A percentile compares a stretch with the other conserved stretches of the same genome.
phyloP scores from a whole-genome alignment of 2,329 filamentous ascomycete species.

The Colletotrichum truncatum region DNA sequence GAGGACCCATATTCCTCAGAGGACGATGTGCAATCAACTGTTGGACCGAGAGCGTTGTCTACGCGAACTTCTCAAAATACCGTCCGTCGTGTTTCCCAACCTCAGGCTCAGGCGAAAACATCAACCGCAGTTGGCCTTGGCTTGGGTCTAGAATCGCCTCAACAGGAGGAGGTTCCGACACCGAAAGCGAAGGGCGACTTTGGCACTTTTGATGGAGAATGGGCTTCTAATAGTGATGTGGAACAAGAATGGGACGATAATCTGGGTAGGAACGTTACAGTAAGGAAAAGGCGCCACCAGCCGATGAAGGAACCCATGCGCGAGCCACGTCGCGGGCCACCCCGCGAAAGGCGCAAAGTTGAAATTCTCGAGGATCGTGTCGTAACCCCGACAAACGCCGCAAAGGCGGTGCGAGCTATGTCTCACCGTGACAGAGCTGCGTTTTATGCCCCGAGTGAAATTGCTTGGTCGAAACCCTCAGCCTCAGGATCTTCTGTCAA shows the following conservation, averaged over 20 bases:
- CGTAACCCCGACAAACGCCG: slow-evolving; percentile 60
- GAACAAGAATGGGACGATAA: slow-evolving; percentile 66
- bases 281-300: slow-evolving; percentile 53
- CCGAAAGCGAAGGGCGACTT: slow-evolving; percentile 59
- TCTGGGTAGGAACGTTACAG: slow-evolving; percentile 61
- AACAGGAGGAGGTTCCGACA: slow-evolving; percentile 46
- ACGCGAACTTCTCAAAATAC: slow-evolving; percentile 54
- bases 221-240: slow-evolving; percentile 57
- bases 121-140: slow-evolving; percentile 19
- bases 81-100: slow-evolving; percentile 48
- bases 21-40: slow-evolving; percentile 55
- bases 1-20: slow-evolving; percentile 72
- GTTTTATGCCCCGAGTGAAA: slow-evolving; percentile 46
- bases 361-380: slow-evolving; percentile 58
- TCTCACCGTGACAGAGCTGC: slow-evolving; percentile 53
- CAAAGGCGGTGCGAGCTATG: slow-evolving; percentile 57
- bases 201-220: slow-evolving; percentile 67
- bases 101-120: slow-evolving; percentile 35
- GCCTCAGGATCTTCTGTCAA: slow-evolving; percentile 50
- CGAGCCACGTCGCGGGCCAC: slow-evolving; percentile 22
- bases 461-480: slow-evolving; percentile 40
- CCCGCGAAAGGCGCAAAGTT: slow-evolving; percentile 37
- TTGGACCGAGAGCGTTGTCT: slow-evolving; percentile 50
- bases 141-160: slow-evolving; percentile 27
- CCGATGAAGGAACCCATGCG: slow-evolving; percentile 36